These are phyloP conservation scores for Neonectria coccinea DNA, from an alignment of 2,329 filamentous ascomycete genomes.

Conservation along the genomic window DNA sequence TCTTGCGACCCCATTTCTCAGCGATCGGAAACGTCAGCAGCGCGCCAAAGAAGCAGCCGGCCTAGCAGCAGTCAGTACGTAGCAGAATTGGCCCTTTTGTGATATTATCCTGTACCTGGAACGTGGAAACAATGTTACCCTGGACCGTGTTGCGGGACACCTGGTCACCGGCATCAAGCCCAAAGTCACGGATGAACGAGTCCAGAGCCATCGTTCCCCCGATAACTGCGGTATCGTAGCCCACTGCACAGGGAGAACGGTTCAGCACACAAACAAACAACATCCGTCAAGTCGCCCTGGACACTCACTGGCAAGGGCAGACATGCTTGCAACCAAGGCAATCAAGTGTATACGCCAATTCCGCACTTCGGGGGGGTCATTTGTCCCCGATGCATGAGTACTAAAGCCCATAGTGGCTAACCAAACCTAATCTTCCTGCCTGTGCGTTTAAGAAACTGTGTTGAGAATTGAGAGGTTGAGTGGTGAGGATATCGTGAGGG, in stretches of 20 bases:
- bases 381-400: conserved; percentile 54
- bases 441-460: neutral
- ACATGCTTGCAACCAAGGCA: conserved; percentile 50
- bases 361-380: conserved; percentile 50
- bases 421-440: no score
- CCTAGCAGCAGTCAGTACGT: conserved; percentile 37
- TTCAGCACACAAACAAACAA: neutral
- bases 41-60: conserved; percentile 56
- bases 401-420: conserved; percentile 38
- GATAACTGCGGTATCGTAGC: conserved; percentile 55
- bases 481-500: neutral
- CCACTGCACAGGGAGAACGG: conserved; percentile 40
- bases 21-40: conserved; percentile 59
- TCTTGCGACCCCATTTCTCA: conserved; percentile 60
- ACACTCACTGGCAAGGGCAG: conserved; percentile 49
- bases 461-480: neutral
- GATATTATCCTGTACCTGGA: conserved; percentile 38
- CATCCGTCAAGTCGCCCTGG: neutral
- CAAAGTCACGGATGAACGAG: conserved; percentile 52
- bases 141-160: conserved; percentile 49
- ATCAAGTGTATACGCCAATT: conserved; percentile 51
- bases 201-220: conserved; percentile 55
- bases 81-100: no score
- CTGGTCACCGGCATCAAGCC: conserved; percentile 42
- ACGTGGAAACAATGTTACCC: conserved; percentile 55